Evolutionary conservation across 768 basidiomycete genomes (phyloP), one percentile per base, ranked within the genome.

Genomic region (Pisolithus albus): DNA sequence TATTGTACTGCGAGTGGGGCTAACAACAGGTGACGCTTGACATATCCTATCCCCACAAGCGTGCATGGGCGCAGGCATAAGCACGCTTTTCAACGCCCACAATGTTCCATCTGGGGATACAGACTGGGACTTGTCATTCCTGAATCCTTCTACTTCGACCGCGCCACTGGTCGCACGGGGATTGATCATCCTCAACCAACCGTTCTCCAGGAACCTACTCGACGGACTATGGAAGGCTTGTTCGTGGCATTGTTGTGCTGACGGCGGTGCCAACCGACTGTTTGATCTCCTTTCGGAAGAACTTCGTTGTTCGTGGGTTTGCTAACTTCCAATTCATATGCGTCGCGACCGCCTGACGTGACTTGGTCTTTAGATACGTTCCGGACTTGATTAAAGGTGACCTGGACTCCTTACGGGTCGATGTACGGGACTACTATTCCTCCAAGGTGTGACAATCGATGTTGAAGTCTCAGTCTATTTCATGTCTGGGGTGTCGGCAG

Each of bases 301-400:
- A 19, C 44, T 39, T 11, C 49, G 24, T 13, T 47, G 64, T 64
- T 47, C 51, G 62, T 43, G 36, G 9, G 34, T 5, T 28, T 41
- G 24, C 5, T n/a, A 43, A 16, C 4, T 42, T 46, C 30, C 7
- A 32, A 41, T 21, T 56, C 44, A 44, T 44, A 23, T 23, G 21
- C 2, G 19, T 23, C 21, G 45, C 21, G 10, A 47, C 47, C 47
- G 18, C 56, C 42, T 44, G 34, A 50, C 47, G 9, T 0, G 23
- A 13, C 16, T 15, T 13, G 13, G 15, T 24, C 40, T 7, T 7
- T 51, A 91, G 88, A 16, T 92, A 79, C 63, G 63, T 84, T 5
- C 96, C 96, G 0, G 79, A 93, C 63, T 66, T 95, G 19, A 86
- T 99, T 61, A 94, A 90, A 66, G 96, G 95, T 24, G 96, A 99